Percentiles rank a stretch among this genome's conserved stretches.
These are phyloP conservation scores for Suillus bovinus DNA, from an alignment of 768 basidiomycete genomes.

Conservation along the genomic window DNA sequence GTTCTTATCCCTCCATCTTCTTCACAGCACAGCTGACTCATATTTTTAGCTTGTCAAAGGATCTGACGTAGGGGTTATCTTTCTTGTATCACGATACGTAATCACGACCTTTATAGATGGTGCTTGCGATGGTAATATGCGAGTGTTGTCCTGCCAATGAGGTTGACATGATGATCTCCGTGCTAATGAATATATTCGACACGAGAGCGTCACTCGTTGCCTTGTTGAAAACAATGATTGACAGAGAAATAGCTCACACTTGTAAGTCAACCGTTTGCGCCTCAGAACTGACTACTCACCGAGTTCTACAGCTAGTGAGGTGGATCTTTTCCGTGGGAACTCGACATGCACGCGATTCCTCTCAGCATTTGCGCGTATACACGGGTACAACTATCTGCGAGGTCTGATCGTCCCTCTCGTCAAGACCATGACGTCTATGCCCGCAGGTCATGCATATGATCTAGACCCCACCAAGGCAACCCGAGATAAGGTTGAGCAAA, in stretches of 20 bases:
- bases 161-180: conserved; percentile 81
- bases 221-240: conserved; percentile 82
- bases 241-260: conserved; percentile 77
- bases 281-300: conserved; percentile 9
- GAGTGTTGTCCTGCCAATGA: conserved; percentile 81
- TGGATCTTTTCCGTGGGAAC: conserved; percentile 85
- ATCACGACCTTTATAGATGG: conserved; percentile 48
- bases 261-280: conserved; percentile 42
- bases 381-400: conserved; percentile 91
- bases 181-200: conserved; percentile 86
- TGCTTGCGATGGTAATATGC: conserved; percentile 81
- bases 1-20: conserved; percentile 20
- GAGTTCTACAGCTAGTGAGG: conserved; percentile 62
- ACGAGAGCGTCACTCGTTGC: conserved; percentile 68
- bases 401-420: conserved; percentile 76
- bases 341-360: conserved; percentile 85
- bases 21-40: conserved; percentile 10
- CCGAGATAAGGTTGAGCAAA: conserved; percentile 63
- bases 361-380: conserved; percentile 83
- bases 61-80: conserved; percentile 55
- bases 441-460: conserved; percentile 73
- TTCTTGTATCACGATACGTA: conserved; percentile 3
- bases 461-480: conserved; percentile 66
- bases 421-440: conserved; percentile 69
- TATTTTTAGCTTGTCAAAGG: conserved; percentile 64